Conservation (phyloP, 768 basidiomycete species). For the Wakefieldia striispora region DNA sequence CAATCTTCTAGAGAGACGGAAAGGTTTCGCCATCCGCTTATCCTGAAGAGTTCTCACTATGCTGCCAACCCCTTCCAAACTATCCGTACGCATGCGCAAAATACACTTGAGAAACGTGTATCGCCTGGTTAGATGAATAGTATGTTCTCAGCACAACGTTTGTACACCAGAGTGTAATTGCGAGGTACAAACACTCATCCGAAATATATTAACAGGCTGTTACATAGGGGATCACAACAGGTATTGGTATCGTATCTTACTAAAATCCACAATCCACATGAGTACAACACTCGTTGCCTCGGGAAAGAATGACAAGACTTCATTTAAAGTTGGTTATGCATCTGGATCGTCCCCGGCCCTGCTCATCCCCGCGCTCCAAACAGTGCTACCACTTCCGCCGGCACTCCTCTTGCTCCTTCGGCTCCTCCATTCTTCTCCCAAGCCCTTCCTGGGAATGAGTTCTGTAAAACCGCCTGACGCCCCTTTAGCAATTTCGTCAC, state of each 20-base stretch:
- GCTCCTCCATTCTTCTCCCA: conserved; percentile 54
- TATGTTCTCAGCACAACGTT: neutral
- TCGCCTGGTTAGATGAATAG: neutral
- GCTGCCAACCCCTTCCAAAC: conserved; percentile 71
- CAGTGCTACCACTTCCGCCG: conserved; percentile 73
- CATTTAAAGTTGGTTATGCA: conserved; percentile 17
- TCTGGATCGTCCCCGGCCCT: conserved; percentile 50
- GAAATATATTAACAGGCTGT: conserved; percentile 19
- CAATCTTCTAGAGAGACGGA: conserved; percentile 53
- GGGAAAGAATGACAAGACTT: conserved; percentile 1
- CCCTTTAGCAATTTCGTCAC: conserved; percentile 76
- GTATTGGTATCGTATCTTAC: conserved; percentile 17
- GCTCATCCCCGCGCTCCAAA: conserved; percentile 86
- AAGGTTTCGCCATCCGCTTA: conserved; percentile 64
- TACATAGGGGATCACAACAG: conserved; percentile 22
- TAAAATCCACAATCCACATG: conserved; percentile 19
- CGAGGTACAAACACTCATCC: neutral
- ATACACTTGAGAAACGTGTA: conserved; percentile 63
- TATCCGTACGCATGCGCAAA: conserved; percentile 76
- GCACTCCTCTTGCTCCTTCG: conserved; percentile 47
- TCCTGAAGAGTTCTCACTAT: conserved; percentile 65
- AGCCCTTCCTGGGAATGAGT: conserved; percentile 46
- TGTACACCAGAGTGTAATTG: neutral
- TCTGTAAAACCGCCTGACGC: conserved; percentile 77
- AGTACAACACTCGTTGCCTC: conserved; percentile 11